phyloP scores from a whole-genome alignment of 1,284 basidiomycete genomes.

The Fomitiporia mediterranea region DNA sequence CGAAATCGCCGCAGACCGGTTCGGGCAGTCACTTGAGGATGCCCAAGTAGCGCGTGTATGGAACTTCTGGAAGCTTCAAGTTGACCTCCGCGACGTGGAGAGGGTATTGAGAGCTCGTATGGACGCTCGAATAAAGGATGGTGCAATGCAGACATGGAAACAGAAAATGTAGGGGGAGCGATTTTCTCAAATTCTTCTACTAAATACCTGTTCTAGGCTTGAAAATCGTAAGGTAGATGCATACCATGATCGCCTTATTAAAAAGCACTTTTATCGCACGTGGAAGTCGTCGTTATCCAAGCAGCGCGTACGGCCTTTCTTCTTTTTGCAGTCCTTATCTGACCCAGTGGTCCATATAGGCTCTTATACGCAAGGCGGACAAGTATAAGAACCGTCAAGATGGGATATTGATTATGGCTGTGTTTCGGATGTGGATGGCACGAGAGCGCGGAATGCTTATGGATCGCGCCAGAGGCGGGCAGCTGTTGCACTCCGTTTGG shows the following conservation, averaged over 20 bases:
- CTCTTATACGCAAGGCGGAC: conserved; percentile 47
- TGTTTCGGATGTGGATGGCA: conserved; percentile 69
- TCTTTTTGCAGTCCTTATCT: conserved; percentile 54
- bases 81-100: conserved; percentile 3
- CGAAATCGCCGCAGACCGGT: conserved; percentile 6
- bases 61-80: conserved; percentile 15
- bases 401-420: conserved; percentile 55
- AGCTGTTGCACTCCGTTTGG: conserved; percentile 46
- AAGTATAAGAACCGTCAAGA: conserved; percentile 61
- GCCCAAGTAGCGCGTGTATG: conserved; percentile 2
- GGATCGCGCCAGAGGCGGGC: conserved; percentile 46
- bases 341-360: conserved; percentile 28
- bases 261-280: conserved; percentile 7
- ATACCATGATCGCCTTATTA: conserved; percentile 8
- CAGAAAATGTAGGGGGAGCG: conserved; percentile 1
- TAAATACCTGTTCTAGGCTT: background rate
- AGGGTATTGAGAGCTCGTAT: conserved; percentile 2
- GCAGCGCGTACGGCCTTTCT: conserved; percentile 7
- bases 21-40: conserved; percentile 2
- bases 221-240: conserved; percentile 12
- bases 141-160: conserved; percentile 6
- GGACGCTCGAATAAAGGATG: conserved; percentile 3
- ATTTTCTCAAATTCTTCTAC: background rate
- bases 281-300: conserved; percentile 13
- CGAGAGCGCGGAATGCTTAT: conserved; percentile 61